These are phyloP conservation scores for Aspergillus jensenii DNA, from an alignment of 2,329 filamentous ascomycete genomes.

Conservation along the genomic window DNA sequence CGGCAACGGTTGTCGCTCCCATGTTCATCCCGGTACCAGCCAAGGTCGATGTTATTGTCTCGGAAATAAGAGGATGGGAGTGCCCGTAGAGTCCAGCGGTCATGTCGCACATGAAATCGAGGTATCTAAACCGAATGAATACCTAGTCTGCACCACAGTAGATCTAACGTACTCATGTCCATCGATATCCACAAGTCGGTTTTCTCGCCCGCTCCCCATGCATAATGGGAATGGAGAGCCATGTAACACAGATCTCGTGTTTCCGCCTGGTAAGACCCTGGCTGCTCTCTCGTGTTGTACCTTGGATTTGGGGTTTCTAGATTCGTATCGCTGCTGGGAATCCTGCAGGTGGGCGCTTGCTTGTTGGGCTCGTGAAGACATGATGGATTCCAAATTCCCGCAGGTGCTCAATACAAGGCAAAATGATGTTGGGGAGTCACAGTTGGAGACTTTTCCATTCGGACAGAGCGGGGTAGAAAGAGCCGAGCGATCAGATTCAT, in stretches of 20 bases:
- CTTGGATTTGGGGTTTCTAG: conserved; percentile 11
- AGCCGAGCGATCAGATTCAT: too few species aligned
- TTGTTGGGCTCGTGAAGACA: background rate
- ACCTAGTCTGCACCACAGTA: background rate
- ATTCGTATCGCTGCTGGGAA: background rate
- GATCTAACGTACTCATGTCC: conserved; percentile 14
- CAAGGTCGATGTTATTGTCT: conserved; percentile 41
- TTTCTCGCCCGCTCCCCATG: conserved; percentile 13
- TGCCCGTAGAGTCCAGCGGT: conserved; percentile 68
- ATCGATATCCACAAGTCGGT: conserved; percentile 16
- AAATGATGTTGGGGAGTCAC: background rate
- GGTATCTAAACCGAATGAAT: conserved; percentile 38
- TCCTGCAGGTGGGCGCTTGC: background rate
- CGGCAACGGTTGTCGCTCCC: conserved; percentile 54
- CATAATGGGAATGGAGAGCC: conserved; percentile 19
- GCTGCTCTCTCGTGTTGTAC: conserved; percentile 19
- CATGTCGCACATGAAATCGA: conserved; percentile 63
- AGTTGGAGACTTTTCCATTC: background rate
- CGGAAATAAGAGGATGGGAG: conserved; percentile 56
- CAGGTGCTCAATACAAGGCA: background rate
- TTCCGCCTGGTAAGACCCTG: conserved; percentile 30
- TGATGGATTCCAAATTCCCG: background rate
- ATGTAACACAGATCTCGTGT: conserved; percentile 28
- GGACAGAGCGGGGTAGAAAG: background rate
- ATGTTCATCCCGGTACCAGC: conserved; percentile 54